A percentile compares a stretch with the other conserved stretches of the same genome.
Conservation (phyloP, 179 eudicot species). For the Patellifolia procumbens region DNA sequence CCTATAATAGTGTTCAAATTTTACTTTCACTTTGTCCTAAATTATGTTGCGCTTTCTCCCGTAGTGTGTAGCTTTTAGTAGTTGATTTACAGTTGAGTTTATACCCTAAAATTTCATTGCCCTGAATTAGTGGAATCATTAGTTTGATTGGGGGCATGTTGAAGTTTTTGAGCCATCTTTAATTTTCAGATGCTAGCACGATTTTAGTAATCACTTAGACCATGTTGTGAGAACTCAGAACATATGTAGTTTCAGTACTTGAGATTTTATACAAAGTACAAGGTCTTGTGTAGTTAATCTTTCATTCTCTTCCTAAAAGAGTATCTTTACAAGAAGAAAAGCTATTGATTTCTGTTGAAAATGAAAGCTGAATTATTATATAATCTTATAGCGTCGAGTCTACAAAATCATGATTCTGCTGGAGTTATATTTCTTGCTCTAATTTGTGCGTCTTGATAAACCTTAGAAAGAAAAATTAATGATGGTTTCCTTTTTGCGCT, state of each 20-base stretch:
- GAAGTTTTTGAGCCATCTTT: neutral
- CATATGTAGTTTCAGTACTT: too few species aligned
- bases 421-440: neutral
- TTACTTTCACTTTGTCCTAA: neutral
- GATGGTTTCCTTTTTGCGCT: neutral
- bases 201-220: neutral
- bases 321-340: neutral
- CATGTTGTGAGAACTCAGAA: too few species aligned
- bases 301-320: neutral
- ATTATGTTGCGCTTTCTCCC: neutral
- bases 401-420: neutral
- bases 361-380: neutral
- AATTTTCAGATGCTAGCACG: neutral
- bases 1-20: neutral
- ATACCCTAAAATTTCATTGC: neutral
- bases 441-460: neutral
- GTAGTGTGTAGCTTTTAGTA: neutral
- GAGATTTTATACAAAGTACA: neutral
- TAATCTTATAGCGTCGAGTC: neutral
- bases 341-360: neutral
- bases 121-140: neutral
- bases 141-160: too few species aligned
- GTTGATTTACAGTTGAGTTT: neutral
- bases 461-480: constrained; percentile 1
- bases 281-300: neutral